Conservation (phyloP, 2,329 filamentous ascomycete species). For the Sarocladium oryzae region DNA sequence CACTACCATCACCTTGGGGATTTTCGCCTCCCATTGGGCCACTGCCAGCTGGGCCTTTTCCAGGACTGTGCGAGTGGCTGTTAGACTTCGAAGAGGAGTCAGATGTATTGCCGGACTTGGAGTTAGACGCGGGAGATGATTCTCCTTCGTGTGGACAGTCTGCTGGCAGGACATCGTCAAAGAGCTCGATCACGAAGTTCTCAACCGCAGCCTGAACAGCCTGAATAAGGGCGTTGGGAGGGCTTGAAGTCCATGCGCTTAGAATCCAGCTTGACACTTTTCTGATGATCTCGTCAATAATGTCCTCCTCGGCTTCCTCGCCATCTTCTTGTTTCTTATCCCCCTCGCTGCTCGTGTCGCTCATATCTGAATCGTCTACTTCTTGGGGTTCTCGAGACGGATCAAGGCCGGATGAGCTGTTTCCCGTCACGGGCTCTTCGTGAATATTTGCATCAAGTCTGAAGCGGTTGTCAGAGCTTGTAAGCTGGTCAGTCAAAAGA, state of each 20-base stretch:
- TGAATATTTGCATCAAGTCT: not conserved
- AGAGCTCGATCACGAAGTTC: slow-evolving; percentile 15
- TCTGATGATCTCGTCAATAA: not conserved
- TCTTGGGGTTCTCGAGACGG: not conserved
- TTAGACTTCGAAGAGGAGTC: not conserved
- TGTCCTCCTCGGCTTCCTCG: not conserved
- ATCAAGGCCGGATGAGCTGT: too few relatives aligned
- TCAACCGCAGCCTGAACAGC: not conserved
- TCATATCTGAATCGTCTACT: not conserved
- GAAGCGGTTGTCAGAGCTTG: not conserved
- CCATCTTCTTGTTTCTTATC: not conserved
- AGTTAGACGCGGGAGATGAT: not conserved
- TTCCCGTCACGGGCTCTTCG: not conserved
- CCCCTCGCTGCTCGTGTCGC: not conserved
- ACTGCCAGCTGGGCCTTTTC: not conserved
- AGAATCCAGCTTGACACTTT: not conserved
- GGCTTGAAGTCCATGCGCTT: not conserved
- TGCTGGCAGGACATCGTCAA: not conserved
- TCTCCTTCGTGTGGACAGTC: not conserved
- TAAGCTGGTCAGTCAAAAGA: not conserved
- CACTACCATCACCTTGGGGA: not conserved
- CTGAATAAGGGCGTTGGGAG: not conserved
- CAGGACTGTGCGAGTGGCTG: not conserved
- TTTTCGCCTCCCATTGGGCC: not conserved
- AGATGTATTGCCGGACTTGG: not conserved